A percentile compares a stretch with the other conserved stretches of the same genome.
These are phyloP conservation scores for Discostella pseudostelligera DNA, from an alignment of 108 stramenopile genomes.

Conservation along the genomic window DNA sequence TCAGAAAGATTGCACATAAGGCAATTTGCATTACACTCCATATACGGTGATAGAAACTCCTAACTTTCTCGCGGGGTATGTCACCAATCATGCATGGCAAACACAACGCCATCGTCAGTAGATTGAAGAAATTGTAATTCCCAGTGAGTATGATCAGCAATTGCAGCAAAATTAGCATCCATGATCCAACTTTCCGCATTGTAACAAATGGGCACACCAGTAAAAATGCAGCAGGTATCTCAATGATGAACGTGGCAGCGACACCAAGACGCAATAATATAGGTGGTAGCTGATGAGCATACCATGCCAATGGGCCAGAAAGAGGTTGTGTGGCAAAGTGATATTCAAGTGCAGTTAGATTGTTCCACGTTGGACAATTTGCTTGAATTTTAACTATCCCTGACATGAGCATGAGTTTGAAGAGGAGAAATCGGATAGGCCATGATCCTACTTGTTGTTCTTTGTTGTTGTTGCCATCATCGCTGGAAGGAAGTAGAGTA, in stretches of 20 bases:
- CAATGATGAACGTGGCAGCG: constrained; percentile 62
- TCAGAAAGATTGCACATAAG: constrained; percentile 14
- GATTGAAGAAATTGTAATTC: constrained; percentile 81
- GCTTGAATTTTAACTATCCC: constrained; percentile 78
- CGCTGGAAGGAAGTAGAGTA: background rate
- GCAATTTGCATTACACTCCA: background rate
- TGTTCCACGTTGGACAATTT: constrained; percentile 67
- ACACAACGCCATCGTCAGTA: constrained; percentile 63
- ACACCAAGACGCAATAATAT: constrained; percentile 54
- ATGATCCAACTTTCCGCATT: constrained; percentile 43
- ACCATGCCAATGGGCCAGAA: constrained; percentile 62
- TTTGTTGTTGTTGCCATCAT: background rate
- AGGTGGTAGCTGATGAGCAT: constrained; percentile 57
- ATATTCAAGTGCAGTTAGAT: constrained; percentile 73
- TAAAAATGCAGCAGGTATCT: constrained; percentile 61
- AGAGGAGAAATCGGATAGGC: constrained; percentile 57
- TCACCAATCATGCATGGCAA: constrained; percentile 44
- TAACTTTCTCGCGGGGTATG: background rate
- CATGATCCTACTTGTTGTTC: constrained; percentile 26
- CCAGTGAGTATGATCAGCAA: constrained; percentile 66
- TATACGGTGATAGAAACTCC: background rate
- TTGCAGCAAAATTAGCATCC: constrained; percentile 64
- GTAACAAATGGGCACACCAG: constrained; percentile 45
- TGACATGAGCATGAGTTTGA: constrained; percentile 78
- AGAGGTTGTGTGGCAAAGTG: constrained; percentile 78